Evolutionary conservation across 2,329 filamentous ascomycete genomes (phyloP), one percentile per base, ranked within the genome.

Genomic region (Aspergillus versicolor): DNA sequence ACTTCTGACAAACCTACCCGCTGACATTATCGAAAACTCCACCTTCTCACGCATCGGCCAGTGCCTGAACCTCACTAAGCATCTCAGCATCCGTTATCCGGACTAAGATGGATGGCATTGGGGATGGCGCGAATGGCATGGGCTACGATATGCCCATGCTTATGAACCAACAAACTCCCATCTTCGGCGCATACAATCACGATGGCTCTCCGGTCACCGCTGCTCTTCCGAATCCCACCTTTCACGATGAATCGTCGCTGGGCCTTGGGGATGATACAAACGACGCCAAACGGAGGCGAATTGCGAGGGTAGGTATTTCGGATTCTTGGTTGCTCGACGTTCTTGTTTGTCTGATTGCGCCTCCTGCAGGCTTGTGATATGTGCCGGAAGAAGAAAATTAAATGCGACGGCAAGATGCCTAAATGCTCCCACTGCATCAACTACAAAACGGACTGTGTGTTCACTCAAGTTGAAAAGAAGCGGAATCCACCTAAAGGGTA

Each of bases 381-480:
- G 92, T 97, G 93, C 73, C 84, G 92, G 67, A 96, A 96, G 79
- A 88, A 88, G 77, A 82, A 91, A 77, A 96, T 97, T 77, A 97
- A 97, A 78, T 97, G 93, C 76, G 94, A 97, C 72, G 93, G 94
- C 65, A 96, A 95, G 78, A 86, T 96, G 77, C 93, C 94, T 38
- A 87, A 92, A 59, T 99, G 94, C 76, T 92, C 91, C 7, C 94
- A 97, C 76, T 99, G 93, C 75, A 89, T 89, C 73, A 97, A 97
- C 75, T 97, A 97, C 81, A 97, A 97, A 82, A 97, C 92, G 5
- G 92, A 96, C 67, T 99, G 93, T 74, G 85, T 96, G 66, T 97
- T 97, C 72, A 97, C 94, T 0, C 92, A 96, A 73, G 92, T 97
- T 38, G 94, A 99, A 79, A 99, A 99, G 86, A 99, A 99, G 82